Evolutionary conservation across 495 filamentous ascomycete genomes (phyloP), one percentile per base, ranked within the genome.

Genomic region (Penicillium egyptiacum): DNA sequence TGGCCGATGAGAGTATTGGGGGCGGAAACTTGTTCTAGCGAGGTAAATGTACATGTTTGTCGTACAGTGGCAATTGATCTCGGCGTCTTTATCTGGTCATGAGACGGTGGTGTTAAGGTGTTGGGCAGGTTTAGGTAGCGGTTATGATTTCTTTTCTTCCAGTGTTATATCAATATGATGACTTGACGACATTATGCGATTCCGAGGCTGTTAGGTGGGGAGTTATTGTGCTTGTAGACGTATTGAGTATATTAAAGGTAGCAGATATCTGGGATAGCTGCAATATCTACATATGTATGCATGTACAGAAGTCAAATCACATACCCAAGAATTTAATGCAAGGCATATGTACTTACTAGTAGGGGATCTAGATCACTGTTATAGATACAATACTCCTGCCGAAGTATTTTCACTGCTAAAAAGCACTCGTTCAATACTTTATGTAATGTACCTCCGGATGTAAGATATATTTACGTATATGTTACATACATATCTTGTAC

Each of bases 1-100:
- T 83, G 55, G 72, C 82, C 39, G 83, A 83, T 62, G 83, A 86
- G 57, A 73, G 71, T 50, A 58, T 71, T 37, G 75, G 74, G 37
- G 69, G 66, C 31, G 75, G 77, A 33, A 66, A 71, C 28, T 70
- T 73, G 6, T 83, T 82, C 50, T 82, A 67, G 57, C 5, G 6
- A 31, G 14, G 50, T 35, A 22, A 19, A 22, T 16, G 22, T 44
- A 5, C 28, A 35, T 16, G 16, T 39, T 17, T 39, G 35, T 17
- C n/a, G 16, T 39, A n/a, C 16, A 39, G 9, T 23, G 7, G 4
- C 16, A 28, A 17, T 28, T 28, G 16, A 8, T 47, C 12, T 28
- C 25, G 25, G 25, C 44, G 16, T 28, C 30, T 23, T 23, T 7
- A 46, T 28, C 23, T 16, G 11, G 43, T 28, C 16, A 42, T 20